Evolutionary conservation across 2,329 filamentous ascomycete species (phyloP).

Genomic region (Cercospora zeae-maydis): DNA sequence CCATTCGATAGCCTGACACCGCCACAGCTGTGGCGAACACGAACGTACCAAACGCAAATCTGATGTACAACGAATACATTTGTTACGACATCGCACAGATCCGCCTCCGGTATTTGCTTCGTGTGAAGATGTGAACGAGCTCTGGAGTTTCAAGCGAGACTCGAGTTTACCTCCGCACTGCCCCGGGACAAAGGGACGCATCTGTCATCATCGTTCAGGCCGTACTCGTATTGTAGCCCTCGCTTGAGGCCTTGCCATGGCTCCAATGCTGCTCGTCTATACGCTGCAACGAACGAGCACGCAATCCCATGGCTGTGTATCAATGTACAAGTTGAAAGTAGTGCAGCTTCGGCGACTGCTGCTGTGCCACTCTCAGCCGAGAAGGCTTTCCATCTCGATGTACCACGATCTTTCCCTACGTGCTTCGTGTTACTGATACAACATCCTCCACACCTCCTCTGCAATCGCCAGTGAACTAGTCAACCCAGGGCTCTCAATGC

Average conservation of each 20-base stretch:
- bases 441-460: conserved; percentile 63
- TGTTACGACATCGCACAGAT: conserved; percentile 67
- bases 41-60: conserved; percentile 38
- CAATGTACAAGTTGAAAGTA: background rate
- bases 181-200: background rate
- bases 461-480: conserved; percentile 84
- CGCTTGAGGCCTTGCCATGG: background rate
- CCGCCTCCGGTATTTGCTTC: conserved; percentile 65
- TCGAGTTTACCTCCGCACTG: background rate
- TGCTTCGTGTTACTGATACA: conserved; percentile 42
- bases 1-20: conserved; percentile 25
- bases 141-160: background rate
- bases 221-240: background rate
- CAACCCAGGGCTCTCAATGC: conserved; percentile 89
- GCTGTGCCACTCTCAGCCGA: background rate
- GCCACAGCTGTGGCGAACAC: conserved; percentile 17
- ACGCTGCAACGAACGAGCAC: background rate
- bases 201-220: background rate
- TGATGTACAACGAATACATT: conserved; percentile 73
- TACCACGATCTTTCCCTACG: too few species aligned
- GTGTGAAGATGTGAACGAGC: conserved; percentile 47
- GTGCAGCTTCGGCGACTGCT: background rate
- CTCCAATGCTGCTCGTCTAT: background rate
- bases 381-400: too few species aligned
- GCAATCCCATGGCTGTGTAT: background rate